These are phyloP conservation scores for Gleditsia sinensis DNA, from an alignment of 306 rosid genomes.

Conservation along the genomic window DNA sequence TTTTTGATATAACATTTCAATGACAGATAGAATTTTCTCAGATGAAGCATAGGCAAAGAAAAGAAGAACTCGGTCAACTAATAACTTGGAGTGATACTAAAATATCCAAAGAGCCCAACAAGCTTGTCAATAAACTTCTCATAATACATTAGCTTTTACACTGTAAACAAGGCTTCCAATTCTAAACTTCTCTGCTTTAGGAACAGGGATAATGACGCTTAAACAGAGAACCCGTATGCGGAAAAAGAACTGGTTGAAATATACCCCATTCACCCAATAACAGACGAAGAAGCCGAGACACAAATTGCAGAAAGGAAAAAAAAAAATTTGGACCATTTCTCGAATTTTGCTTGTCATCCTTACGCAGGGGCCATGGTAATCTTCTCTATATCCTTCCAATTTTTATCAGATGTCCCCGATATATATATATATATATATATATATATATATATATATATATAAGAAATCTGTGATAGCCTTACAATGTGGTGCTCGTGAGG, in stretches of 20 bases:
- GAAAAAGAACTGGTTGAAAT: too few relatives aligned
- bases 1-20: too few relatives aligned
- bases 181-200: too few relatives aligned
- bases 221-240: too few relatives aligned
- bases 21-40: too few relatives aligned
- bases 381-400: slow-evolving; percentile 15
- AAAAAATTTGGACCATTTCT: slow-evolving; percentile 12
- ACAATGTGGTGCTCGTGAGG: not conserved
- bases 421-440: not conserved
- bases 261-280: not conserved
- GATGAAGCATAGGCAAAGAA: too few relatives aligned
- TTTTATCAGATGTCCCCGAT: slow-evolving; percentile 17
- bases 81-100: too few relatives aligned
- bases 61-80: too few relatives aligned
- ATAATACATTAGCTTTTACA: too few relatives aligned
- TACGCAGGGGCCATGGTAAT: slow-evolving; percentile 16
- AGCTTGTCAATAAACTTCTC: too few relatives aligned
- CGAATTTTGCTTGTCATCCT: slow-evolving; percentile 19
- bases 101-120: not conserved
- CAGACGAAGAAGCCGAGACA: not conserved
- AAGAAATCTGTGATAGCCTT: rapidly evolving
- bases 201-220: too few relatives aligned
- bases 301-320: not conserved
- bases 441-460: not conserved
- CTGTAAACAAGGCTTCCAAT: too few relatives aligned